A percentile compares a stretch with the other conserved stretches of the same genome.
Evolutionary conservation across 108 stramenopile species (phyloP).

Genomic region (Fragilaria radians): DNA sequence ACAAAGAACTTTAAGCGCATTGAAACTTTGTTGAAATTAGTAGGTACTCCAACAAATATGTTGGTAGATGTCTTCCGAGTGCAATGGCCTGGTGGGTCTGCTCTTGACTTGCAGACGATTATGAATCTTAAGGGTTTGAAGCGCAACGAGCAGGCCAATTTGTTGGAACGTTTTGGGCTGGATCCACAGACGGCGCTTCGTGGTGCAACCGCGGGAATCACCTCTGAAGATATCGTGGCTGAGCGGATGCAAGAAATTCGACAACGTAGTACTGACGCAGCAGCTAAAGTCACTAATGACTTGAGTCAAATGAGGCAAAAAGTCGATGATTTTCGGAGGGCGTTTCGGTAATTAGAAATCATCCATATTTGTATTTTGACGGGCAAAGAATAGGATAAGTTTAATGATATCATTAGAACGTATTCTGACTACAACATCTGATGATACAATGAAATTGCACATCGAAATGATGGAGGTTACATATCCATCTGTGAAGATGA

Average conservation of each 20-base stretch:
- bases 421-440: too few species aligned
- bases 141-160: slow-evolving; percentile 68
- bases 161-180: slow-evolving; percentile 84
- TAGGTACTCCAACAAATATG: slow-evolving; percentile 70
- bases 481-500: too few species aligned
- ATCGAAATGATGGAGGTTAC: too few species aligned
- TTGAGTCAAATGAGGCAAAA: slow-evolving; percentile 76
- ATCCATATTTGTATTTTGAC: too few species aligned
- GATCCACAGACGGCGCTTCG: slow-evolving; percentile 51
- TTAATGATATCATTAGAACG: too few species aligned
- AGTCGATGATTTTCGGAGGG: slow-evolving; percentile 72
- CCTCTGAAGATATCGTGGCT: slow-evolving; percentile 45
- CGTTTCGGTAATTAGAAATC: slow-evolving; percentile 46
- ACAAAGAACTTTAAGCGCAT: slow-evolving; percentile 88
- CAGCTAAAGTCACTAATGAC: slow-evolving; percentile 66
- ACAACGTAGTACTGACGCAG: slow-evolving; percentile 52
- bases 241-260: slow-evolving; percentile 67
- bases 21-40: slow-evolving; percentile 95
- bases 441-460: too few species aligned
- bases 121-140: slow-evolving; percentile 92
- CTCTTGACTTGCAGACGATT: slow-evolving; percentile 73
- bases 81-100: slow-evolving; percentile 86
- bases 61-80: slow-evolving; percentile 81
- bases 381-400: too few species aligned
- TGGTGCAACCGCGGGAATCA: slow-evolving; percentile 40